Evolutionary conservation across 2,329 filamentous ascomycete genomes (phyloP), one percentile per base, ranked within the genome.

Genomic region (Botrytis fragariae): DNA sequence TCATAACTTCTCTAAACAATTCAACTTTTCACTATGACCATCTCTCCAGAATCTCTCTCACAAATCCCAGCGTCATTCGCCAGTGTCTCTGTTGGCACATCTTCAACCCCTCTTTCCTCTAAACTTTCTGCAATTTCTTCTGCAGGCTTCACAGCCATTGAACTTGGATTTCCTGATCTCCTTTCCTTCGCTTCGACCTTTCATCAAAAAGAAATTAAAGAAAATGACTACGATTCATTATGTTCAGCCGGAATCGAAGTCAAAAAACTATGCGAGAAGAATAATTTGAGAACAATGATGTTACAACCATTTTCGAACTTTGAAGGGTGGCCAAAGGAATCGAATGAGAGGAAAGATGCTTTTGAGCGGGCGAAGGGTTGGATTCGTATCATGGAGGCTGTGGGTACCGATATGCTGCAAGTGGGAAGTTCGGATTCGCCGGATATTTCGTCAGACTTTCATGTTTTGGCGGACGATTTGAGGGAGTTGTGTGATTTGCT

Each of bases 301-400:
- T 82, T 94, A 9, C 92, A 95, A 78, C 92, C 92, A 0, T 94
- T 95, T 77, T 84, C 89, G 25, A 92, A 94, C 77, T 94, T 93
- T 73, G 92, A 95, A 77, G 92, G 92, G 1, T 95, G 92, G 92
- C 83, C 86, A 0, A 83, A 84, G 59, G 88, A 84, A 0, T 88
- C 87, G 2, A 77, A 83, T 0, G 87, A 91, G 79, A 84, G 91
- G 5, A 82, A 87, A 8, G 87, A 91, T 69, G 91, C 90, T 0
- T 92, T 92, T 75, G 82, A 83, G 0, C 85, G 90, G 37, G 91
- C 90, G 0, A 82, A 81, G 10, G 91, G 90, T 0, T 95, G 92
- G 92, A 87, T 92, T 67, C 82, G 64, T 14, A 88, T 95, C 74
- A 94, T 94, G 92, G 84, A 89, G 48, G 89, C 89, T 3, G 85